phyloP scores from a whole-genome alignment of 2,329 filamentous ascomycete genomes.

The Neofusicoccum cordaticola region DNA sequence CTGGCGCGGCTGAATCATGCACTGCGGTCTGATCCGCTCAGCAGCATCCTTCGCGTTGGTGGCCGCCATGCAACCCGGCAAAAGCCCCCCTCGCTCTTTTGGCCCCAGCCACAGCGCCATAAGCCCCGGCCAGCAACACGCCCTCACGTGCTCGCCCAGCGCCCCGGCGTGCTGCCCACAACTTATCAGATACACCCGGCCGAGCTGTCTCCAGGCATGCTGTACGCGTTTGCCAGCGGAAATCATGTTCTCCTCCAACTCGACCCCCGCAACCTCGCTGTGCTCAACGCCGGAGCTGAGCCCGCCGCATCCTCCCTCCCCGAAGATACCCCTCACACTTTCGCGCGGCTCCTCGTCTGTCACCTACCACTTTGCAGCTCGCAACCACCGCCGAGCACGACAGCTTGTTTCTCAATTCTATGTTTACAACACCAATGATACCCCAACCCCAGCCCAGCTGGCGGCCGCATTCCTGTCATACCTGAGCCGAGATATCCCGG shows the following conservation, averaged over 20 bases:
- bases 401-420: not conserved
- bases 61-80: not conserved
- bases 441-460: not conserved
- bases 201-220: not conserved
- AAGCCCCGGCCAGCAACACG: not conserved
- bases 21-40: not conserved
- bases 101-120: not conserved
- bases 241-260: not conserved
- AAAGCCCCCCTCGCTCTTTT: not conserved
- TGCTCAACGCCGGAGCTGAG: constrained; percentile 1
- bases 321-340: not conserved
- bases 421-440: not conserved
- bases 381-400: not conserved
- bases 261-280: not conserved
- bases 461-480: not conserved
- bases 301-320: not conserved
- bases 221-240: not conserved
- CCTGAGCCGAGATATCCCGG: not conserved
- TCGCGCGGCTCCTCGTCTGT: not conserved
- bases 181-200: not conserved
- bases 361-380: not conserved
- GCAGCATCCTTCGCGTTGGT: constrained; percentile 2
- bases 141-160: not conserved
- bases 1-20: not conserved
- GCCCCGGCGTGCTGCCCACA: not conserved